Evolutionary conservation across 164 flowering plant species (phyloP), one percentile per base, ranked within the genome.

Genomic region (Sextonia rubra): DNA sequence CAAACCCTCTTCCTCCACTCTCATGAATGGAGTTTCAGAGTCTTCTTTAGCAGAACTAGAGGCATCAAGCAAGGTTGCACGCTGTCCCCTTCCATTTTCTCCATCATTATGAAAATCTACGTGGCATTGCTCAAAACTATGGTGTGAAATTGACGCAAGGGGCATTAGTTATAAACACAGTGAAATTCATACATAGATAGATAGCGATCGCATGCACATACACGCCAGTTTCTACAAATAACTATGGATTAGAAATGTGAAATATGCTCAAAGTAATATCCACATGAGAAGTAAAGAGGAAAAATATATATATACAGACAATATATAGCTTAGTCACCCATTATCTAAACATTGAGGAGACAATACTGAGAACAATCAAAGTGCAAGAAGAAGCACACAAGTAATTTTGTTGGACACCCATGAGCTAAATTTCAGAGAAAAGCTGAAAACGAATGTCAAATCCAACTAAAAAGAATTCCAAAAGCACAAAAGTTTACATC

Each of bases 161-260:
- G 9, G 4, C 44, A 37, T 37, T 37, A 22, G 23, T 18, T 18
- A 20, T 23, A 58, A 14, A n/a, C 65, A 26, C 3, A 23, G 15
- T 7, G 25, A 26, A 62, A 26, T 15, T 11, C 12, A 25, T n/a
- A 25, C 24, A 11, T 32, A 6, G 37, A 32, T 32, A 32, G 9
- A 32, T 32, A 32, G 44, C 32, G 5, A n/a, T n/a, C 44, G 44
- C 9, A 1, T 32, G 44, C 6, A 64, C 1, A 15, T 7, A 56
- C 29, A 69, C 55, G 2, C 2, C 64, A 26, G 6, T 56, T 69
- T 69, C 27, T 63, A 20, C 71, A 69, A 29, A 64, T 52, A 75
- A 70, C 69, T 70, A 75, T 8, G 17, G 55, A 49, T 17, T 14
- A 29, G 18, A 49, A 20, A 14, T 24, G 52, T 14, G 37, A 12